Evolutionary conservation across 2,329 filamentous ascomycete species (phyloP).

Genomic region (Trichoderma sp.): DNA sequence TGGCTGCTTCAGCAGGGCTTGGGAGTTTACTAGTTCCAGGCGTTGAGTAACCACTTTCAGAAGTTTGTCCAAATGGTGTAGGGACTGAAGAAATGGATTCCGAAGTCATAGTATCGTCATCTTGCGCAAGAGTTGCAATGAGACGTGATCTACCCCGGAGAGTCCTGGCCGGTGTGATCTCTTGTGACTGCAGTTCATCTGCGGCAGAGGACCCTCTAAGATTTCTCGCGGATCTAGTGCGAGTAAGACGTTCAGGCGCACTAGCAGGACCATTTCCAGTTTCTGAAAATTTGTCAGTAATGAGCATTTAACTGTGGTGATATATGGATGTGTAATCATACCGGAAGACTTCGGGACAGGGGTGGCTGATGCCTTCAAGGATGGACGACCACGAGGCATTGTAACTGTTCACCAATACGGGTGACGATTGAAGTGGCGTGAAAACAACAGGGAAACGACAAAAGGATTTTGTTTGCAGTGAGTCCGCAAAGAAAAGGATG

Average conservation of each 20-base stretch:
- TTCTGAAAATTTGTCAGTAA: neutral
- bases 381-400: slow-evolving; percentile 35
- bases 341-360: slow-evolving; percentile 24
- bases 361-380: slow-evolving; percentile 24
- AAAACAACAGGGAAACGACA: neutral
- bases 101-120: slow-evolving; percentile 23
- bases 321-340: slow-evolving; percentile 13
- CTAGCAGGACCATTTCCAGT: neutral
- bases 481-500: neutral
- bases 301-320: neutral
- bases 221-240: slow-evolving; percentile 27
- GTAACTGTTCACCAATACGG: neutral
- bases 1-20: slow-evolving; percentile 32
- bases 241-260: slow-evolving; percentile 28
- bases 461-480: neutral
- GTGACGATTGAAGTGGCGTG: neutral
- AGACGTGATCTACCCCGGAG: slow-evolving; percentile 30
- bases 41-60: slow-evolving; percentile 37
- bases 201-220: neutral
- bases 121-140: slow-evolving; percentile 21
- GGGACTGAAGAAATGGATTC: slow-evolving; percentile 35
- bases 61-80: slow-evolving; percentile 32
- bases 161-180: neutral
- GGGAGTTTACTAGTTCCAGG: slow-evolving; percentile 39
- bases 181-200: neutral